phyloP scores from a whole-genome alignment of 768 basidiomycete species.

The Dentipellis fragilis region DNA sequence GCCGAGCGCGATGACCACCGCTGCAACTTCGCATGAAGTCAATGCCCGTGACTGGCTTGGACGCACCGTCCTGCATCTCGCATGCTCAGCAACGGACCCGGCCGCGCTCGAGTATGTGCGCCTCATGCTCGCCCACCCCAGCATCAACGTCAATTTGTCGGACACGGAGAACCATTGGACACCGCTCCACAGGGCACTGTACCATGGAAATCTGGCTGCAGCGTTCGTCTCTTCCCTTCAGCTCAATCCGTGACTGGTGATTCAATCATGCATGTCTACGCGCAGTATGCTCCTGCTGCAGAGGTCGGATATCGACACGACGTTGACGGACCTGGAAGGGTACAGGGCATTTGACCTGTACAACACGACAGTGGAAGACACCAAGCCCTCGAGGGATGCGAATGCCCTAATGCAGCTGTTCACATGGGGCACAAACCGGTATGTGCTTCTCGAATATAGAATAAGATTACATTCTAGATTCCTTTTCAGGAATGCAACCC shows the following conservation, averaged over 20 bases:
- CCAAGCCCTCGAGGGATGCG: slow-evolving; percentile 4
- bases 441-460: neutral
- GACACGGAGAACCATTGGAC: slow-evolving; percentile 89
- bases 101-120: slow-evolving; percentile 67
- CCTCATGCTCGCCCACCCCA: slow-evolving; percentile 65
- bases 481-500: slow-evolving; percentile 60
- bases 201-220: slow-evolving; percentile 62
- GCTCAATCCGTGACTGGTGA: neutral
- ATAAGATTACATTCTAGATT: neutral
- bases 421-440: slow-evolving; percentile 75
- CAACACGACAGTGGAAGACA: slow-evolving; percentile 32
- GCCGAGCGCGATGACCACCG: slow-evolving; percentile 27
- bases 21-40: slow-evolving; percentile 36
- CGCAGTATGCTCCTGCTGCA: slow-evolving; percentile 64
- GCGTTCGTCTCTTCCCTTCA: slow-evolving; percentile 35
- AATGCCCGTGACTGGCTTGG: slow-evolving; percentile 67
- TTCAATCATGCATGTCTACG: slow-evolving; percentile 14
- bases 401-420: slow-evolving; percentile 45
- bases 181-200: slow-evolving; percentile 79
- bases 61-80: slow-evolving; percentile 72
- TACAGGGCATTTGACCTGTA: slow-evolving; percentile 89
- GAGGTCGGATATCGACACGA: slow-evolving; percentile 59
- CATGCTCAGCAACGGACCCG: slow-evolving; percentile 52
- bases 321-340: slow-evolving; percentile 75
- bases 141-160: slow-evolving; percentile 66